Conservation (phyloP, 2,329 filamentous ascomycete species). For the Xylaria multiplex region DNA sequence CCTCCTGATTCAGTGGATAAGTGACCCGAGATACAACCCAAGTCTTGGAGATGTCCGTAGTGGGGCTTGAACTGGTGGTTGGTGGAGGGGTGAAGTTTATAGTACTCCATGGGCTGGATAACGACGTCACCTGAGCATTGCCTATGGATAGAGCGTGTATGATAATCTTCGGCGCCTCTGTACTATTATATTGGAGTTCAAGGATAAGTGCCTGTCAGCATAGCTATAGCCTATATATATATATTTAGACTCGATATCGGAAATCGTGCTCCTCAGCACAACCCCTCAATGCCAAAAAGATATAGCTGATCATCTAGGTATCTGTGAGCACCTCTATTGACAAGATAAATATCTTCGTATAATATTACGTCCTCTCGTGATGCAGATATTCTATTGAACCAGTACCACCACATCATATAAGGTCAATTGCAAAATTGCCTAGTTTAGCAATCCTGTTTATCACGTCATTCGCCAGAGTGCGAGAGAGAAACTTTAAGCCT, state of each 20-base stretch:
- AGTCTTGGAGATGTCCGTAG: slow-evolving; percentile 12
- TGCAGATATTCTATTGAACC: no score
- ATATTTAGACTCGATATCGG: background rate
- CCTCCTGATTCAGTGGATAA: slow-evolving; percentile 18
- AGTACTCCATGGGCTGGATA: background rate
- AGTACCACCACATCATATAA: no score
- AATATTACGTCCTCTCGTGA: no score
- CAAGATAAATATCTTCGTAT: background rate
- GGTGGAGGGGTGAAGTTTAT: background rate
- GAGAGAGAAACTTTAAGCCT: no score
- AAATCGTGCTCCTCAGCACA: background rate
- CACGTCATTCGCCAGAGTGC: no score
- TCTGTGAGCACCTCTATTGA: background rate
- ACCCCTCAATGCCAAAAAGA: background rate
- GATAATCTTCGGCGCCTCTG: background rate
- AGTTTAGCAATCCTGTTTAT: no score
- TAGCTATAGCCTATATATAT: background rate
- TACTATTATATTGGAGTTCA: slow-evolving; percentile 13
- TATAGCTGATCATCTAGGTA: background rate
- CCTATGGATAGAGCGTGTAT: background rate
- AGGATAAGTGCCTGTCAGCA: background rate
- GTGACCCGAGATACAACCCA: slow-evolving; percentile 23
- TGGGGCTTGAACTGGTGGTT: slow-evolving; percentile 27
- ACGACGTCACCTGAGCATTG: background rate
- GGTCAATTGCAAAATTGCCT: no score